Percentiles rank a stretch among this genome's conserved stretches.
Conservation (phyloP, 2,329 filamentous ascomycete species). For the Fulvia fulva region DNA sequence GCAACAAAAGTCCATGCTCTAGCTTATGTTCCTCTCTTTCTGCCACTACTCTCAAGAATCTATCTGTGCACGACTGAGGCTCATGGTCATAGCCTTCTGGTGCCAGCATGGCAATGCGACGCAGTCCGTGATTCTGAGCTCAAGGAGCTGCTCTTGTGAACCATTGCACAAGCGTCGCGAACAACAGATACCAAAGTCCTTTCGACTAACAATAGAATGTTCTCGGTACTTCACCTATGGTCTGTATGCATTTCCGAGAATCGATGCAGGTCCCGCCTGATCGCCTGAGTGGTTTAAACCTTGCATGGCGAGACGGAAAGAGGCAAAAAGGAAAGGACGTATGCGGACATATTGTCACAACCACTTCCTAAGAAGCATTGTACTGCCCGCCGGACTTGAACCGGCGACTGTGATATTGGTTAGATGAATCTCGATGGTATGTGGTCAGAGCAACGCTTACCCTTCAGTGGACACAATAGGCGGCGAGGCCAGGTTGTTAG, state of each 20-base stretch:
- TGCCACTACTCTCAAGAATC: constrained; percentile 12
- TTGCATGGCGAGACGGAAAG: constrained; percentile 17
- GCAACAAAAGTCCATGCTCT: constrained; percentile 75
- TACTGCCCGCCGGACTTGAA: not conserved
- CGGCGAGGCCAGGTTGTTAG: constrained; percentile 33
- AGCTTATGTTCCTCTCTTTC: constrained; percentile 51
- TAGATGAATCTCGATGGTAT: not conserved
- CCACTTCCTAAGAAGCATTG: not conserved
- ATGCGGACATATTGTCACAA: not conserved
- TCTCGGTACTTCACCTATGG: too few species aligned
- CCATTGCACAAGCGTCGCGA: too few species aligned
- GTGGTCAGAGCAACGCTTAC: too few species aligned
- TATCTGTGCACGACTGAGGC: not conserved
- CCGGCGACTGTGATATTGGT: not conserved
- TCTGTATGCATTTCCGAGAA: not conserved
- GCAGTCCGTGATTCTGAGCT: too few species aligned
- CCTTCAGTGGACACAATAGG: too few species aligned
- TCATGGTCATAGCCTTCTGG: too few species aligned
- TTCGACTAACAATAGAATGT: too few species aligned
- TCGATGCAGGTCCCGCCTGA: not conserved
- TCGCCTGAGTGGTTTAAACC: constrained; percentile 8
- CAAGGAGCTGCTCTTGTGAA: too few species aligned
- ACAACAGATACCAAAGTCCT: too few species aligned
- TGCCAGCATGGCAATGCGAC: too few species aligned
- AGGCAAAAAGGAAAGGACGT: not conserved